These are phyloP conservation scores for Sisymbrium irio DNA, from an alignment of 345 rosid genomes.

Conservation along the genomic window DNA sequence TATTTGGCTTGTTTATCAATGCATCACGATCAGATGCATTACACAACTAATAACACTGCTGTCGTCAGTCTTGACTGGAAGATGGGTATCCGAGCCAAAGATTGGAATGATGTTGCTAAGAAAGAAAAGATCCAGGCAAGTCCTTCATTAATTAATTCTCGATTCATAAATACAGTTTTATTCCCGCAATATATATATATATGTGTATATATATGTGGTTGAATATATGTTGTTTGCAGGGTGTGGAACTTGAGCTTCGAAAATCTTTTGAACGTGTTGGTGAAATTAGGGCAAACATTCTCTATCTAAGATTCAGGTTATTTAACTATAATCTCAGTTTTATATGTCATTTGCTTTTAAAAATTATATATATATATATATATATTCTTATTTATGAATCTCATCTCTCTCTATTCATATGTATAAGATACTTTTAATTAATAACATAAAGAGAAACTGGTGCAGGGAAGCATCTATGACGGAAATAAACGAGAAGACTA, in stretches of 20 bases:
- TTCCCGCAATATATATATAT: neutral
- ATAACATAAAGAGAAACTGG: neutral
- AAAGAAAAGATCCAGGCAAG: constrained; percentile 32
- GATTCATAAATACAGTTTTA: neutral
- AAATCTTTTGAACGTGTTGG: neutral
- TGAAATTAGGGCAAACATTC: constrained; percentile 11
- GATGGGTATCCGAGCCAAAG: constrained; percentile 25
- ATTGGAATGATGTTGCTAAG: constrained; percentile 32
- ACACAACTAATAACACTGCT: constrained; percentile 11
- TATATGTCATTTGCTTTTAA: neutral
- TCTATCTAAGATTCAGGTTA: constrained; percentile 25
- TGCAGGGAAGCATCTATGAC: constrained; percentile 33
- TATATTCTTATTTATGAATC: neutral
- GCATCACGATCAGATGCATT: constrained; percentile 31
- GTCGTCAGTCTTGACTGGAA: constrained; percentile 32
- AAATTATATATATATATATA: neutral
- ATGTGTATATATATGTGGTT: neutral
- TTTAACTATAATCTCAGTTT: neutral
- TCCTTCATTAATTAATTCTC: neutral
- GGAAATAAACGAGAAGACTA: constrained; percentile 29
- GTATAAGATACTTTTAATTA: neutral
- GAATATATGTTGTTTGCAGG: constrained; percentile 19
- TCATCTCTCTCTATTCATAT: neutral
- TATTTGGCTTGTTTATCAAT: constrained; percentile 54
- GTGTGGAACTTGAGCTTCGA: constrained; percentile 31